Evolutionary conservation across 257 asterid genomes (phyloP).

Genomic region (Nicotiana tomentosiformis): DNA sequence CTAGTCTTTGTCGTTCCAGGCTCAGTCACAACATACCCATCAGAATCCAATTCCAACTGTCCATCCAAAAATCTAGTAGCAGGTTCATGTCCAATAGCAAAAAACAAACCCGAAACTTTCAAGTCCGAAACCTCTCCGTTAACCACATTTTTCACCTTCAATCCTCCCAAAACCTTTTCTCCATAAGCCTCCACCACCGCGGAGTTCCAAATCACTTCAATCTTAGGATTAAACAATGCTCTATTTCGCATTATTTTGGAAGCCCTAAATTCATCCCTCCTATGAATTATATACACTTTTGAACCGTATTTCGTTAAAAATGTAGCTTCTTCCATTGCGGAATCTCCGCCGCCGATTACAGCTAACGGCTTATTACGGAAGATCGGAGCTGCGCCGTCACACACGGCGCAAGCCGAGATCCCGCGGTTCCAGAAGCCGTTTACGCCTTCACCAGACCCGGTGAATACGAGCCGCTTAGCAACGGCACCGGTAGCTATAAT

Average conservation of each 20-base stretch:
- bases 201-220: constrained; percentile 67
- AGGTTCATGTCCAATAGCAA: constrained; percentile 90
- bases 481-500: constrained; percentile 80
- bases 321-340: constrained; percentile 95
- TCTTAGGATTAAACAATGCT: constrained; percentile 54
- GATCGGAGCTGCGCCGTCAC: constrained; percentile 91
- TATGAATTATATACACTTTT: constrained; percentile 68
- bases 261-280: constrained; percentile 76
- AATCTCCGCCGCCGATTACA: constrained; percentile 95
- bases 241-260: constrained; percentile 83
- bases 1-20: constrained; percentile 76
- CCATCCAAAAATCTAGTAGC: constrained; percentile 82
- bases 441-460: constrained; percentile 41
- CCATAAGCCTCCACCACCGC: constrained; percentile 73
- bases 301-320: constrained; percentile 77
- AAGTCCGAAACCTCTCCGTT: constrained; percentile 55
- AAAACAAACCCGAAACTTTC: constrained; percentile 66
- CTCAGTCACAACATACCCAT: constrained; percentile 63
- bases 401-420: constrained; percentile 85
- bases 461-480: constrained; percentile 54
- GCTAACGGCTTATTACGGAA: constrained; percentile 75
- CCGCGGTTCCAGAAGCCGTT: constrained; percentile 73
- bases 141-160: constrained; percentile 64
- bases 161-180: constrained; percentile 51
- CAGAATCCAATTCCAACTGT: constrained; percentile 70